Evolutionary conservation across 371 early-diverging fungal species (phyloP).

Genomic region (Mortierella sp.): DNA sequence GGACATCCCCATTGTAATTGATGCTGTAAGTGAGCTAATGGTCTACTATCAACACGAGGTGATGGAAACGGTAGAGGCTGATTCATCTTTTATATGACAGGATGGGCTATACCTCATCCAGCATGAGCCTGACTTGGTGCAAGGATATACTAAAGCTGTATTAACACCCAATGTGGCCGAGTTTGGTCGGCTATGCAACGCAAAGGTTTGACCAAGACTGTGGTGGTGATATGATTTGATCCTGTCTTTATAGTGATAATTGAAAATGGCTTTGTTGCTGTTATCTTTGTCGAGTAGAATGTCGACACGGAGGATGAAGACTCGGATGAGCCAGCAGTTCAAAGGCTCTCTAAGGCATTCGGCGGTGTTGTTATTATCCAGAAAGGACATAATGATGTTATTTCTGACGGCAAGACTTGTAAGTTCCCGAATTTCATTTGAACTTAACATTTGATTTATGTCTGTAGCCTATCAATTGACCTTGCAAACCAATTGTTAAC

Average conservation of each 20-base stretch:
- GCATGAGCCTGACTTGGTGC: conserved; percentile 76
- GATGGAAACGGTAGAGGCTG: background rate
- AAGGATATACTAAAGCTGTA: conserved; percentile 81
- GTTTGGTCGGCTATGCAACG: conserved; percentile 83
- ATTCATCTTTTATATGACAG: conserved; percentile 43
- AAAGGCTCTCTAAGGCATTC: conserved; percentile 58
- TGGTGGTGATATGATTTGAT: background rate
- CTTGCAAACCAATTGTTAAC: background rate
- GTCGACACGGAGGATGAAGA: conserved; percentile 55
- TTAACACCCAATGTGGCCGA: conserved; percentile 95
- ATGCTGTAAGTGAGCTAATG: conserved; percentile 78
- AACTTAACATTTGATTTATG: background rate
- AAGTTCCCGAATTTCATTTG: conserved; percentile 25
- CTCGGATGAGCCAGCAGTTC: conserved; percentile 53
- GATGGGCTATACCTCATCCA: conserved; percentile 89
- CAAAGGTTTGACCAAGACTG: conserved; percentile 61
- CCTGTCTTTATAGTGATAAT: background rate
- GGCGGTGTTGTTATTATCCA: conserved; percentile 82
- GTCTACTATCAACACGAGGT: no score
- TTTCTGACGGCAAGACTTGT: conserved; percentile 82
- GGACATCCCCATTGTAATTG: conserved; percentile 86
- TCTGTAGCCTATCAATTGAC: background rate
- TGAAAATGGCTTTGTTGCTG: background rate
- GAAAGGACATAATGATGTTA: conserved; percentile 88
- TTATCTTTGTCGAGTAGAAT: conserved; percentile 49